A percentile compares a stretch with the other conserved stretches of the same genome.
Conservation (phyloP, 805 yeast genomes). For the Komagataella phaffii region DNA sequence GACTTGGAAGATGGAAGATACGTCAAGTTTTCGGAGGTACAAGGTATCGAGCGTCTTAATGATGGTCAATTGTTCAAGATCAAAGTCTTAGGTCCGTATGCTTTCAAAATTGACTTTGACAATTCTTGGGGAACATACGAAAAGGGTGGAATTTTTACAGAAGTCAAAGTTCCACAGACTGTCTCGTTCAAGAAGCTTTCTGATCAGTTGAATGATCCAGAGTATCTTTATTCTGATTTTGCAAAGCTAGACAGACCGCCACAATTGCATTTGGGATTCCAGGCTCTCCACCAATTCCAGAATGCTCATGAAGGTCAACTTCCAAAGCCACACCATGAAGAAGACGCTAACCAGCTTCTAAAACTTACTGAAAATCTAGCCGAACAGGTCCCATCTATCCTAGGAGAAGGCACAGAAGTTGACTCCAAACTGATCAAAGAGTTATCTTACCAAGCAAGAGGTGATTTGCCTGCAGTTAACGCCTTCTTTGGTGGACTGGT, state of each 20-base stretch:
- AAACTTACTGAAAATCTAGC: constrained; percentile 47
- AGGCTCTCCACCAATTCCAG: constrained; percentile 71
- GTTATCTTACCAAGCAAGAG: constrained; percentile 74
- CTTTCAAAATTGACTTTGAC: constrained; percentile 60
- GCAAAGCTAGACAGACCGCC: constrained; percentile 91
- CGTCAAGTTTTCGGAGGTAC: constrained; percentile 77
- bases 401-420: constrained; percentile 41
- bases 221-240: constrained; percentile 68
- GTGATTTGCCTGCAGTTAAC: constrained; percentile 81
- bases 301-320: constrained; percentile 45
- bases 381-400: constrained; percentile 37
- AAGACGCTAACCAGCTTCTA: constrained; percentile 59
- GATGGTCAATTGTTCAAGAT: constrained; percentile 64
- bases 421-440: constrained; percentile 57
- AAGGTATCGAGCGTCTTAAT: constrained; percentile 65
- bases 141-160: constrained; percentile 84
- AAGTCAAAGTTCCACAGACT: constrained; percentile 73
- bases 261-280: constrained; percentile 85
- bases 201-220: constrained; percentile 65
- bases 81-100: constrained; percentile 88
- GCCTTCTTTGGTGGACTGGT: constrained; percentile 90
- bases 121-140: constrained; percentile 46
- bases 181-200: constrained; percentile 49
- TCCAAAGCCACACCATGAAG: constrained; percentile 66
- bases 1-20: constrained; percentile 86